Base-by-base conservation (phyloP, 306 rosid species). In the Quercus mongolica region DNA sequence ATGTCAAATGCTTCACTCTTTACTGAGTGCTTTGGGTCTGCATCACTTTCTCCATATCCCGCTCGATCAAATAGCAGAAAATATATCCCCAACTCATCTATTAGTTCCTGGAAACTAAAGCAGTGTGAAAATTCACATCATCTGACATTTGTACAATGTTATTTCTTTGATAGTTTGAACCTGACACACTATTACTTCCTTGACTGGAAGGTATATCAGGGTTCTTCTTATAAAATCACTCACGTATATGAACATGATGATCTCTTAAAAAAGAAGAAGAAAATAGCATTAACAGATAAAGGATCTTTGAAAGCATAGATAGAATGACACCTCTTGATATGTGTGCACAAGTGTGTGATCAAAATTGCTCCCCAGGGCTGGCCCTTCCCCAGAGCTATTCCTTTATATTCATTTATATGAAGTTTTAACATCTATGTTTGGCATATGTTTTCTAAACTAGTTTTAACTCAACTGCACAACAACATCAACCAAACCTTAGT, bases 1-100 rank as follows among this genome's bases (percentile, higher is more conserved):
- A 94, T 90, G 80, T 94, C 99, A 74, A 75, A 86, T 56, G 97
- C 97, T 85, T 94, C 99, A 76, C 89, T 87, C 86, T 91, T 83
- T 73, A 90, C 80, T 2, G 97, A 82, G 17, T 90, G 91, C 72
- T 85, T 90, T 59, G 94, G 94, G 74, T 92, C 89, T 44, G 97
- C 95, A 88, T 92, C 98, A 81, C 98, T 94, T 49, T 91, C 94
- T 76, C 98, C 98, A 76, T 94, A 94, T 11, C 98, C 98, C 28
- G 98, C 97, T 11, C 97, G 83, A 59, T 94, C 98, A 77, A 84
- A 91, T 41, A 86, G 88, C 85, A 94, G 83, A 87, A 91, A 85
- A 83, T 90, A 92, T 85, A 92, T 73, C 49, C 92, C 92, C 78
- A 92, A 62, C 81, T 91, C 92, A 57, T 90, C 94, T 83, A 92